These are phyloP conservation scores for Carex scoparia DNA, from an alignment of 176 grass and related monocot species.

Conservation along the genomic window DNA sequence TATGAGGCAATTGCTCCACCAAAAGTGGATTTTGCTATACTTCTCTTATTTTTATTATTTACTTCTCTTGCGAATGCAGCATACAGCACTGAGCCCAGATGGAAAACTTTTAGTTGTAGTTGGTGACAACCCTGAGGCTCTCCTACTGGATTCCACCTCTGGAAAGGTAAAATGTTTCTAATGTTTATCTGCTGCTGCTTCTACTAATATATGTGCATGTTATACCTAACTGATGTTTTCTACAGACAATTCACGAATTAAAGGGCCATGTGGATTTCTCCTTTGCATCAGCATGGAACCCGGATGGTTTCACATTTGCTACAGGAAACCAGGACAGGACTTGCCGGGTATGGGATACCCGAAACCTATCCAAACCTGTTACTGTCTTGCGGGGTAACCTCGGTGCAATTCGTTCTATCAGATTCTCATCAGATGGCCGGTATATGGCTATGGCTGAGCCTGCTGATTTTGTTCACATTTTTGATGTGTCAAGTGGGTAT, in stretches of 20 bases:
- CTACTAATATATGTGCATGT: neutral
- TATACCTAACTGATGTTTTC: conserved; percentile 14
- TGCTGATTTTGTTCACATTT: conserved; percentile 66
- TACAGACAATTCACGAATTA: conserved; percentile 46
- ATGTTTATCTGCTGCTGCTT: neutral
- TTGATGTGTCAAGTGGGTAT: conserved; percentile 49
- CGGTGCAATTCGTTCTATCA: conserved; percentile 62
- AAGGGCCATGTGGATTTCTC: conserved; percentile 72
- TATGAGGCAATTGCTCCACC: neutral
- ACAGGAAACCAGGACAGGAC: conserved; percentile 88
- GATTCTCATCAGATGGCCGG: conserved; percentile 59
- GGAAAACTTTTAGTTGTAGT: conserved; percentile 65
- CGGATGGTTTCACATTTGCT: conserved; percentile 57
- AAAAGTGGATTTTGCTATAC: neutral
- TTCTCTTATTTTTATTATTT: conserved; percentile 2
- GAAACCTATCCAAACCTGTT: conserved; percentile 71
- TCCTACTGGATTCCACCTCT: conserved; percentile 53
- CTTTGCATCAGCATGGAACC: conserved; percentile 85
- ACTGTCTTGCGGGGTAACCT: conserved; percentile 69
- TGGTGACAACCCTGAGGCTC: conserved; percentile 56
- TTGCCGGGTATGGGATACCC: conserved; percentile 78
- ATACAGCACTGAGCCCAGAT: conserved; percentile 60
- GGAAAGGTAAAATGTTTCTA: conserved; percentile 52
- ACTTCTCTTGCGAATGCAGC: conserved; percentile 41
- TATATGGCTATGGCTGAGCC: conserved; percentile 80